Evolutionary conservation across 2,329 filamentous ascomycete genomes (phyloP).

Genomic region (Pseudocercospora fijiensis): DNA sequence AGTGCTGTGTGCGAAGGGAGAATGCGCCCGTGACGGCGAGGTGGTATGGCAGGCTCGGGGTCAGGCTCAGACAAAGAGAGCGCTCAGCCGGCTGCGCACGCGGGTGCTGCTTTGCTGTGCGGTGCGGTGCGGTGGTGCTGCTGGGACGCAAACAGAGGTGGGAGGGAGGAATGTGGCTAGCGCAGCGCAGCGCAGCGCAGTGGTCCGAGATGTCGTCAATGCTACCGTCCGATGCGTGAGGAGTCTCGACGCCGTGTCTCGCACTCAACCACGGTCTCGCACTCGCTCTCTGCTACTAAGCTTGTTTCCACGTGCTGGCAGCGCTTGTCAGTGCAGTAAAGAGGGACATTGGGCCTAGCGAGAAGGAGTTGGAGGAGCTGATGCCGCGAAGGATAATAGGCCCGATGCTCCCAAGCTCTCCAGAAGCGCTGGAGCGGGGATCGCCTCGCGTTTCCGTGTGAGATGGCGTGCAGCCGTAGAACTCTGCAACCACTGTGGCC

Average conservation of each 20-base stretch:
- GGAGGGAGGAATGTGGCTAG: slow-evolving; percentile 9
- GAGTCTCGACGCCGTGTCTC: background rate
- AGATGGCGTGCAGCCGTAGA: slow-evolving; percentile 1
- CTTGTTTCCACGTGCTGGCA: background rate
- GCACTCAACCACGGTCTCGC: background rate
- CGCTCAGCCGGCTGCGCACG: background rate
- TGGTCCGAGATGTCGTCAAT: slow-evolving; percentile 10
- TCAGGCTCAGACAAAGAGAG: slow-evolving; percentile 6
- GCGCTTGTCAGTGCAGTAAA: background rate
- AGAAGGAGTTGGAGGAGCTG: background rate
- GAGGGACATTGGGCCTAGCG: slow-evolving; percentile 8
- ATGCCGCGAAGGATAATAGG: background rate
- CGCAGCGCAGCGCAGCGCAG: background rate
- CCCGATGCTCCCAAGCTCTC: background rate
- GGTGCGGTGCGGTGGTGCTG: background rate
- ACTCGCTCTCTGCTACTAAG: slow-evolving; percentile 8
- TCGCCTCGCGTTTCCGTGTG: background rate
- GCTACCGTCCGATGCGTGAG: slow-evolving; percentile 5
- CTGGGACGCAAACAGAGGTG: slow-evolving; percentile 16
- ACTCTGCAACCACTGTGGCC: background rate
- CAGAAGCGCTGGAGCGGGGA: slow-evolving; percentile 5
- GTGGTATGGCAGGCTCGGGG: background rate
- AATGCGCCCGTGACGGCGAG: background rate
- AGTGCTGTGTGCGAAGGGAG: slow-evolving; percentile 1
- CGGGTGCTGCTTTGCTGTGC: background rate